These are phyloP conservation scores for Candida michaelii DNA, from an alignment of 805 yeast genomes.

Conservation along the genomic window DNA sequence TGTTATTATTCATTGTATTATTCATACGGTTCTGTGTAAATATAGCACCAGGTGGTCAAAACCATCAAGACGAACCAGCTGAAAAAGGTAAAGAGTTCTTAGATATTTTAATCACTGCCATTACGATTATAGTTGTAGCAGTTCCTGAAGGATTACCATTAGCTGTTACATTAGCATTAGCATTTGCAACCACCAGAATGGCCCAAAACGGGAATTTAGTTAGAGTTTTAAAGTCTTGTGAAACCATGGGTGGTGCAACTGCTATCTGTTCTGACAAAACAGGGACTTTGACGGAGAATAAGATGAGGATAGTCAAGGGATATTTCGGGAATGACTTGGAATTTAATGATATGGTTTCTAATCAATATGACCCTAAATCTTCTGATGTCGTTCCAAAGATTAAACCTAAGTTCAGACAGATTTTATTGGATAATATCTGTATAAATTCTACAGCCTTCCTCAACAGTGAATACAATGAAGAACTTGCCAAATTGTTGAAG, in stretches of 20 bases:
- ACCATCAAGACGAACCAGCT: conserved; percentile 48
- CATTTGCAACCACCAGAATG: conserved; percentile 98
- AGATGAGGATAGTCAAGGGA: conserved; percentile 87
- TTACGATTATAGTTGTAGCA: conserved; percentile 93
- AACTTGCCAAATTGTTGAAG: conserved; percentile 23
- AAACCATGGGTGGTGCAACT: conserved; percentile 98
- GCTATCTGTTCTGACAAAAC: conserved; percentile 97
- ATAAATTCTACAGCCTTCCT: conserved; percentile 92
- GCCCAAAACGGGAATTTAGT: conserved; percentile 94
- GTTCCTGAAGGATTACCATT: conserved; percentile 99
- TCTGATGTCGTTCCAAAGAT: conserved; percentile 22
- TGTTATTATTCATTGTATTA: conserved; percentile 74
- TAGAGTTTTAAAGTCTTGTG: conserved; percentile 91
- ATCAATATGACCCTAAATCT: conserved; percentile 23
- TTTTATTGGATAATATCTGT: conserved; percentile 55
- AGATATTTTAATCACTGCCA: conserved; percentile 84
- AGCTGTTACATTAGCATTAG: conserved; percentile 94
- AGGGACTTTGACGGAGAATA: conserved; percentile 93
- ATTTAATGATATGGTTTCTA: conserved; percentile 48
- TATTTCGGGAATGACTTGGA: conserved; percentile 52
- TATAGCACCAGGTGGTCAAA: conserved; percentile 54
- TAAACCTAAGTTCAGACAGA: conserved; percentile 21
- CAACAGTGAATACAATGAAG: conserved; percentile 47
- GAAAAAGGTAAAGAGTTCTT: conserved; percentile 82
- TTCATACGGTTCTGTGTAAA: conserved; percentile 71